Evolutionary conservation across 306 rosid species (phyloP).

Genomic region (Prunus campanulata): DNA sequence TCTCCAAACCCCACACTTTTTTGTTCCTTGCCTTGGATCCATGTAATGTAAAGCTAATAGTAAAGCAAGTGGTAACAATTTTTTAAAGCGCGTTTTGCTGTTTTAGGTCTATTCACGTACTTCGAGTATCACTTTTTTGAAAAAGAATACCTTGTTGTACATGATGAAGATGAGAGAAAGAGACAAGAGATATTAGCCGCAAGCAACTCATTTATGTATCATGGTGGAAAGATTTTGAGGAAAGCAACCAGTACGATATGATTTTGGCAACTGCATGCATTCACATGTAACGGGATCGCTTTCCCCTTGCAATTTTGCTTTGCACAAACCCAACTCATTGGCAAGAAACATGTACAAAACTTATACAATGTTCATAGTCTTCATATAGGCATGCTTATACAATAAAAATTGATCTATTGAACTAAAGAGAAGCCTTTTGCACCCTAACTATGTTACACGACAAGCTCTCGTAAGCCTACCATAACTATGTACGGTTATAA

Average conservation of each 20-base stretch:
- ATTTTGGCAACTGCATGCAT: background rate
- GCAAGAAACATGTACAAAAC: no score
- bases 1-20: slow-evolving; percentile 25
- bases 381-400: no score
- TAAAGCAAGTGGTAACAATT: slow-evolving; percentile 15
- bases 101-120: slow-evolving; percentile 9
- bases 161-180: background rate
- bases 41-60: slow-evolving; percentile 19
- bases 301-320: background rate
- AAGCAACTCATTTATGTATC: slow-evolving; percentile 12
- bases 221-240: slow-evolving; percentile 6
- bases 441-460: no score
- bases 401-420: no score
- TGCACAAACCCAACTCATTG: no score
- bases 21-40: slow-evolving; percentile 43
- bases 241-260: background rate
- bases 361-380: no score
- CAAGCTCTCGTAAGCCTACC: no score
- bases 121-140: slow-evolving; percentile 25
- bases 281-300: background rate
- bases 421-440: no score
- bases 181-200: slow-evolving; percentile 23
- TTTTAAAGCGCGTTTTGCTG: slow-evolving; percentile 21
- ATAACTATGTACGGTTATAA: no score
- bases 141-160: slow-evolving; percentile 43